These are phyloP conservation scores for Pholiota molesta DNA, from an alignment of 768 basidiomycete species.

Conservation along the genomic window DNA sequence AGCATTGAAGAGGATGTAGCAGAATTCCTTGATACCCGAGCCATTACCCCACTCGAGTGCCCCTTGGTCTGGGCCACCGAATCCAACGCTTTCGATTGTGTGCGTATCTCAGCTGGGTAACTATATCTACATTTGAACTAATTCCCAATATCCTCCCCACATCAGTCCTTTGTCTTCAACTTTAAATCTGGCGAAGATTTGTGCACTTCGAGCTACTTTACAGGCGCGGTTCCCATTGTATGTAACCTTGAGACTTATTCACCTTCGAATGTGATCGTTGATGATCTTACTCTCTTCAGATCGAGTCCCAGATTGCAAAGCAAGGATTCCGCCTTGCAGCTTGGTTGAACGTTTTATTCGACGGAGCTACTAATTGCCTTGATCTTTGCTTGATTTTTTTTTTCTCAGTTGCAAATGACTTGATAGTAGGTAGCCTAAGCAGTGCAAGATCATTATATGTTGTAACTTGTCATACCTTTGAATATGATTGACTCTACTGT, in stretches of 20 bases:
- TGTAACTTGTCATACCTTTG: too few relatives aligned
- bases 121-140: neutral
- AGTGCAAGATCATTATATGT: too few relatives aligned
- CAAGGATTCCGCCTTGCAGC: conserved; percentile 52
- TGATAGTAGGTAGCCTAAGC: neutral
- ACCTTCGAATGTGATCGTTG: neutral
- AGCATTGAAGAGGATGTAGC: conserved; percentile 36
- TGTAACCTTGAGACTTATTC: neutral
- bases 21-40: conserved; percentile 28
- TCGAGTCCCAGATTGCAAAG: conserved; percentile 49
- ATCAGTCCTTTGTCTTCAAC: conserved; percentile 45
- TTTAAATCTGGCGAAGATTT: conserved; percentile 44
- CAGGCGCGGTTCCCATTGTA: conserved; percentile 38
- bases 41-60: conserved; percentile 44
- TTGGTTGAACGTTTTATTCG: conserved; percentile 53
- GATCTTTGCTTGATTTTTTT: conserved; percentile 20
- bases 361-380: conserved; percentile 40
- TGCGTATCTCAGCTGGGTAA: conserved; percentile 14
- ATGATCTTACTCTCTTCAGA: conserved; percentile 26
- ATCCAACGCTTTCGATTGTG: conserved; percentile 48
- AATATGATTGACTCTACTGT: too few relatives aligned
- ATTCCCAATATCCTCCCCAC: neutral
- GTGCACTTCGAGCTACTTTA: conserved; percentile 45
- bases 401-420: neutral
- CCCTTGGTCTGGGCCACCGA: conserved; percentile 52